Evolutionary conservation across 1,139 yeast species (phyloP), one percentile per base, ranked within the genome.

Genomic region (Taiozyma sp.): DNA sequence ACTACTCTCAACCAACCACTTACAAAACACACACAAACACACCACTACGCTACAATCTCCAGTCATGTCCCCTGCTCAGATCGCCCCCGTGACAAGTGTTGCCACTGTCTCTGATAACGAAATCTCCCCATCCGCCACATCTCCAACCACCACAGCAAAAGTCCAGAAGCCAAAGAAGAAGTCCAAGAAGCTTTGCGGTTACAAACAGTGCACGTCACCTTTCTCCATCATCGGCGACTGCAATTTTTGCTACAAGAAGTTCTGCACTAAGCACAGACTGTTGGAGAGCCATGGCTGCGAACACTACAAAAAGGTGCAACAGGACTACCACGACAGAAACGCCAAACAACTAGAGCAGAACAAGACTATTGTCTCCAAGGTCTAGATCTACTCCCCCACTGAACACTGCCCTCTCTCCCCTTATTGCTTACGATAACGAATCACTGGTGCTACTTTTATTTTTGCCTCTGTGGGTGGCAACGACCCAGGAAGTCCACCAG

Each of bases 181-280:
- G 50, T 58, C 63, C 9, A 62, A 62, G 51, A 62, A 62, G 54
- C 51, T 59, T 9, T 61, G 65, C 45, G 57, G 59, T 8, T 57
- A 57, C 50, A 57, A 54, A 43, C 45, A 52, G 13, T 62, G 65
- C 45, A 52, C 61, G 1, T 52, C 57, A 7, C 57, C 63, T 1
- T 62, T 59, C 49, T 61, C 65, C 32, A 61, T 62, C 48, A 58
- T 62, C 45, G 65, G 65, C 7, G 65, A 61, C 32, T 62, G 65
- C 48, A 47, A 51, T 32, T 61, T 62, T 49, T 62, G 65, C 48
- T 55, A 54, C 48, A 59, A 59, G 54, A 62, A 62, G 51, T 62
- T 57, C 47, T 62, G 65, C 49, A 55, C 63, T 2, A 55, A 53
- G 38, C 65, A 62, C 51, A 51, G 65, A 43, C 48, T 62, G 27